Percentiles rank a stretch among this genome's conserved stretches.
Evolutionary conservation across 345 rosid genomes (phyloP).

Genomic region (Lagerstroemia speciosa): DNA sequence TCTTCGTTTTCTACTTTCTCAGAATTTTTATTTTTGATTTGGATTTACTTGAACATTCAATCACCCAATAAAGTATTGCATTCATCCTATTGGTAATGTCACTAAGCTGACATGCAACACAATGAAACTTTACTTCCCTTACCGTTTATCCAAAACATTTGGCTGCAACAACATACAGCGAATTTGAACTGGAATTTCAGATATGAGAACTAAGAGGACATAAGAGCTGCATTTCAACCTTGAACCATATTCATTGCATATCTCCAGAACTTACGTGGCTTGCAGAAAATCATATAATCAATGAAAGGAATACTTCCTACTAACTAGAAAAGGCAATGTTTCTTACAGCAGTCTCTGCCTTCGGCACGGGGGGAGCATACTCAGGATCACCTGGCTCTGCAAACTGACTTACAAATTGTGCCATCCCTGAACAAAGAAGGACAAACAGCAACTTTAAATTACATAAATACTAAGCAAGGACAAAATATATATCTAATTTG

Average conservation of each 20-base stretch:
- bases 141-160: too few relatives aligned
- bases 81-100: too few relatives aligned
- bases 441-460: background rate
- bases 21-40: too few relatives aligned
- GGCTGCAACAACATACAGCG: too few relatives aligned
- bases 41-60: too few relatives aligned
- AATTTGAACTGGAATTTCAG: too few relatives aligned
- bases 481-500: background rate
- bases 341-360: conserved; percentile 82
- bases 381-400: conserved; percentile 86
- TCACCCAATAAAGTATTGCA: too few relatives aligned
- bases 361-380: conserved; percentile 72
- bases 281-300: background rate
- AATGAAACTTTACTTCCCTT: too few relatives aligned
- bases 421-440: conserved; percentile 51
- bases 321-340: background rate
- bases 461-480: background rate
- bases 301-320: background rate
- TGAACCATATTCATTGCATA: too few relatives aligned
- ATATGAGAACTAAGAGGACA: too few relatives aligned
- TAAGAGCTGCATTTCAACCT: too few relatives aligned
- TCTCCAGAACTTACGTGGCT: background rate
- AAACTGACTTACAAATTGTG: conserved; percentile 66
- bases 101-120: too few relatives aligned
- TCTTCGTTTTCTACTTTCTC: background rate